These are phyloP conservation scores for Aureobasidium sp. DNA, from an alignment of 2,329 filamentous ascomycete species.

Conservation along the genomic window DNA sequence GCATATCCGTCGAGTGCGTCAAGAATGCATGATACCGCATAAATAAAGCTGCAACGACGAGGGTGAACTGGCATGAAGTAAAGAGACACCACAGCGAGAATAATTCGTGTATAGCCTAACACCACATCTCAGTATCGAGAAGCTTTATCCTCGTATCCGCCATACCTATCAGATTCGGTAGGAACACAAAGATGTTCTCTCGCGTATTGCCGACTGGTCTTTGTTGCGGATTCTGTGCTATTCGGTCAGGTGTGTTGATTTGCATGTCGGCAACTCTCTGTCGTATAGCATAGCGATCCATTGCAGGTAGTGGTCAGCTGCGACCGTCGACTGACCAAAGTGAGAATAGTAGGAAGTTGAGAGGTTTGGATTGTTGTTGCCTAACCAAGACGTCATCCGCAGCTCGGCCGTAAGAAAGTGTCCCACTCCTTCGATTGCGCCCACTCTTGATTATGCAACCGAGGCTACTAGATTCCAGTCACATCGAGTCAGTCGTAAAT, in stretches of 20 bases:
- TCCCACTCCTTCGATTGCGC: background rate
- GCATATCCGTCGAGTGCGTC: constrained; percentile 92
- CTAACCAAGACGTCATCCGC: background rate
- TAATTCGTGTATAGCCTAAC: constrained; percentile 43
- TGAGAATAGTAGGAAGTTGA: too few relatives aligned
- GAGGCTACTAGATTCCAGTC: background rate
- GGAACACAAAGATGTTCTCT: constrained; percentile 50
- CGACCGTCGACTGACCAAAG: background rate
- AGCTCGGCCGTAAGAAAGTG: background rate
- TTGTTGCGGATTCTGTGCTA: background rate
- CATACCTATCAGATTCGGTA: constrained; percentile 46
- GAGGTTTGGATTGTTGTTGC: background rate
- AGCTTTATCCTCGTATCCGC: background rate
- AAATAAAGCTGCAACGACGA: constrained; percentile 82
- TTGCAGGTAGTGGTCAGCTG: background rate
- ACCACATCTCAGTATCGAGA: background rate
- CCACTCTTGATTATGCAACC: background rate
- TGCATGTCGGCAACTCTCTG: background rate
- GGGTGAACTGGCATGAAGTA: constrained; percentile 99
- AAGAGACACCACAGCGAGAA: constrained; percentile 72
- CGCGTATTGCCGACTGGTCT: constrained; percentile 26
- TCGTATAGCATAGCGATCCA: background rate
- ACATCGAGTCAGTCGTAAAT: background rate
- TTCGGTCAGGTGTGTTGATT: background rate
- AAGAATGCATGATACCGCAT: constrained; percentile 87